Evolutionary conservation across 768 basidiomycete species (phyloP).

Genomic region (Astraeus odoratus): DNA sequence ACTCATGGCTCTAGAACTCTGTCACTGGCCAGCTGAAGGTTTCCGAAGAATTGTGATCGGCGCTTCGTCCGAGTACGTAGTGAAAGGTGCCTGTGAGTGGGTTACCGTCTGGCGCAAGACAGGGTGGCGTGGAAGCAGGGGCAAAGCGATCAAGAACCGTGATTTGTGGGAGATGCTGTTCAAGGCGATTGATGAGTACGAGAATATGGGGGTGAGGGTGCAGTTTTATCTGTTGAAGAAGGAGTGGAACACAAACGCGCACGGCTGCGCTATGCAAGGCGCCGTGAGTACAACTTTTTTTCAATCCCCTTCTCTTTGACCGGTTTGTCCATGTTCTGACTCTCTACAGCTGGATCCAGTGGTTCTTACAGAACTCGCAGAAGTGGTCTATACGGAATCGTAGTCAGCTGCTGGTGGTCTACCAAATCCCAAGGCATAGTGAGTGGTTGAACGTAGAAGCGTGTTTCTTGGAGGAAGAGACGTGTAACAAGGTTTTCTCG

Average conservation of each 20-base stretch:
- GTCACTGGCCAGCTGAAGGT: constrained; percentile 23
- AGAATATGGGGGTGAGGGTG: constrained; percentile 3
- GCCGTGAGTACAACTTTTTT: no score
- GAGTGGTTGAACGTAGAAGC: no score
- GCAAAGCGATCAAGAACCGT: constrained; percentile 6
- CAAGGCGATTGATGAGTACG: constrained; percentile 3
- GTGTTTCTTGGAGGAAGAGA: no score
- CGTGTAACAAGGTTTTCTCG: no score
- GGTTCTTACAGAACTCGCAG: no score
- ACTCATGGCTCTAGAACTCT: constrained; percentile 15
- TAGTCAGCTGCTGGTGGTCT: no score
- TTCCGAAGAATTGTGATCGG: constrained; percentile 26
- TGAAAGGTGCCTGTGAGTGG: constrained; percentile 18
- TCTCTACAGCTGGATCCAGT: no score
- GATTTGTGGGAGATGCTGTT: constrained; percentile 9
- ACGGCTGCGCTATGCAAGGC: constrained; percentile 1
- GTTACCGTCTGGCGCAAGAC: constrained; percentile 16
- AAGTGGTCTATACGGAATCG: no score
- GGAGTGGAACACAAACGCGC: constrained; percentile 3
- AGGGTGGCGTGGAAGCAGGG: constrained; percentile 7
- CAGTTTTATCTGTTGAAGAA: constrained; percentile 4
- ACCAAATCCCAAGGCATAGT: no score
- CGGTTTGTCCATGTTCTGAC: no score
- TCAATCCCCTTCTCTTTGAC: no score
- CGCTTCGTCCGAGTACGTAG: constrained; percentile 27